Evolutionary conservation across 805 yeast genomes (phyloP), one percentile per base, ranked within the genome.

Genomic region (Cyberlindnera maritima): DNA sequence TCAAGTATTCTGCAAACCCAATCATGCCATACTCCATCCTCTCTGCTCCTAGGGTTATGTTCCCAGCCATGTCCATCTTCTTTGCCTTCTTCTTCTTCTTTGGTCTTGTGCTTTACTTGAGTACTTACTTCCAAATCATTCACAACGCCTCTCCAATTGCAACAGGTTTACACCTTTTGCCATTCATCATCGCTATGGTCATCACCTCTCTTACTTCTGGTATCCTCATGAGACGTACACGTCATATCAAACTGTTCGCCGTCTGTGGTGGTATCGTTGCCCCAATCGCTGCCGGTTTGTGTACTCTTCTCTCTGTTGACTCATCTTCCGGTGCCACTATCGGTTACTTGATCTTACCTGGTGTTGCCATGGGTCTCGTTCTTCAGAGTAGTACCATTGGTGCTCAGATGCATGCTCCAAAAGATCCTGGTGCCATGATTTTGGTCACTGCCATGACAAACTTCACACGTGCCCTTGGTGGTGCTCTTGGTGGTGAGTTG

Each of bases 401-500:
- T 2, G 66, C 75, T 2, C 81, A 79, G 54, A 58, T 78, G 14
- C 62, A 69, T 21, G 77, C 79, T 12, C 81, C 83, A 31, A 75
- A 77, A 49, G 60, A 67, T 2, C 69, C 76, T 6, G 83, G 82
- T 13, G 69, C 74, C 3, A 66, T 69, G 12, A 74, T 79, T 43
- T 57, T 77, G 59, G 68, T 77, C 2, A 75, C 81, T 7, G 61
- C 79, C 1, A 65, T 70, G 38, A 43, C 74, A 44, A 67, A 70
- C 52, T 76, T 75, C 54, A 57, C 60, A 12, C 70, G 82, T 54
- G 59, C 74, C 1, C 49, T 77, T 14, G 76, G 76, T 18, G 74
- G 76, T 35, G 66, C 81, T 2, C 29, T 79, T 25, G 70, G 75
- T 18, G 64, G 74, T 8, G 67, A 64, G 33, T 59, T 74, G 15